Conservation (phyloP, 2,329 filamentous ascomycete genomes). For the Sclerotinia borealis region DNA sequence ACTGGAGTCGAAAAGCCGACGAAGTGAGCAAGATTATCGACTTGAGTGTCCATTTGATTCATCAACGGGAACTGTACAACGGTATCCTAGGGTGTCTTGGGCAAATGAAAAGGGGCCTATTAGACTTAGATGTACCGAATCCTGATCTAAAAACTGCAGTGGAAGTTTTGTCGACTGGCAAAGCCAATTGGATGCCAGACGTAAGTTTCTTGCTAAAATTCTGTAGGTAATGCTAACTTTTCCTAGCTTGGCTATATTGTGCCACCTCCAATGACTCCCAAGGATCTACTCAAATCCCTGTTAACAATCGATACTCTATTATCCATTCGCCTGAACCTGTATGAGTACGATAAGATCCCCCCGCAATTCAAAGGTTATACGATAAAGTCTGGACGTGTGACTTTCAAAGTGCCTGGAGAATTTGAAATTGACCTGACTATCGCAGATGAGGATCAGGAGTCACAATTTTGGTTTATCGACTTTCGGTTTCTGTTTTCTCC, state of each 20-base stretch:
- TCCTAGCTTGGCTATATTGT: slow-evolving; percentile 68
- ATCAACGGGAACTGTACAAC: slow-evolving; percentile 55
- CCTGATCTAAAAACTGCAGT: slow-evolving; percentile 88
- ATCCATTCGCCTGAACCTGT: slow-evolving; percentile 73
- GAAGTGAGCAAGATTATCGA: slow-evolving; percentile 86
- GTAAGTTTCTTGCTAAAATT: slow-evolving; percentile 40
- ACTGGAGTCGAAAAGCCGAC: slow-evolving; percentile 77
- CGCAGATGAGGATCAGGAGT: slow-evolving; percentile 73
- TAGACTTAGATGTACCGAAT: slow-evolving; percentile 70
- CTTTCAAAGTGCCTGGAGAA: slow-evolving; percentile 75
- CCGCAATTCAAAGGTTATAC: slow-evolving; percentile 69
- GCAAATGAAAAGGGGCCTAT: slow-evolving; percentile 67
- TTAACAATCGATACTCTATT: slow-evolving; percentile 79
- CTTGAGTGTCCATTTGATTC: slow-evolving; percentile 67
- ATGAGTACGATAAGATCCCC: slow-evolving; percentile 73
- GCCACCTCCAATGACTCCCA: slow-evolving; percentile 61
- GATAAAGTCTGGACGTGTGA: slow-evolving; percentile 81
- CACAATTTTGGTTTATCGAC: slow-evolving; percentile 92
- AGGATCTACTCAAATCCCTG: slow-evolving; percentile 68
- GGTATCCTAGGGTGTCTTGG: slow-evolving; percentile 57
- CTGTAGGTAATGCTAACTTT: slow-evolving; percentile 18
- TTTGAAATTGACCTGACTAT: slow-evolving; percentile 93
- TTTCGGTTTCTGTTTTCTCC: slow-evolving; percentile 79
- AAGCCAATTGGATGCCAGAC: slow-evolving; percentile 72
- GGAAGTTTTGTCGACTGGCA: slow-evolving; percentile 74